phyloP scores from a whole-genome alignment of 192 early-diverging fungal genomes.

The Entomortierella chlamydospora region DNA sequence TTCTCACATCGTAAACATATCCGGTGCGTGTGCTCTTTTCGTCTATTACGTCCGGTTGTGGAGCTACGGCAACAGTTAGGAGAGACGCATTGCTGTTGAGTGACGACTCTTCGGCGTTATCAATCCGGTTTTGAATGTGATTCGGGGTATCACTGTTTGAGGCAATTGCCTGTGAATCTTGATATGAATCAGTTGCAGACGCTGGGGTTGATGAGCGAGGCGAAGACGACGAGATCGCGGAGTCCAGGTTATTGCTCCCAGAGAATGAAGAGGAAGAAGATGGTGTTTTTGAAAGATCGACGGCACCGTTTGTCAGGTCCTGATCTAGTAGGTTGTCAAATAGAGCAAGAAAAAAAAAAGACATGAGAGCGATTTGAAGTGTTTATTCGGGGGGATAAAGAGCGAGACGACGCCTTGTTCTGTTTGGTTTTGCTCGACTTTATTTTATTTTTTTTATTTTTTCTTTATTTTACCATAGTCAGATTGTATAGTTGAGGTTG shows the following conservation, averaged over 20 bases:
- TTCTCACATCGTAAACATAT: slow-evolving; percentile 51
- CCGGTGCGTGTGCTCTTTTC: slow-evolving; percentile 47
- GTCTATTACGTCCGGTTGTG: slow-evolving; percentile 34
- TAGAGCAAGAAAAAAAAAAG: too few species aligned
- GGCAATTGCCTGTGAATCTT: not conserved
- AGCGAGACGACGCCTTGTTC: too few species aligned
- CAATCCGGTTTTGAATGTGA: not conserved
- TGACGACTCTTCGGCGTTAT: not conserved
- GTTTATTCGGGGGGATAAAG: too few species aligned
- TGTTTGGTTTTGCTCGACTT: too few species aligned
- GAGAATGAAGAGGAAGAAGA: not conserved
- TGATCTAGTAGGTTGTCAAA: not conserved
- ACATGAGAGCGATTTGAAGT: too few species aligned
- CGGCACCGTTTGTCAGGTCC: not conserved
- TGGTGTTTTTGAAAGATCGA: not conserved
- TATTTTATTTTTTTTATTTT: too few species aligned
- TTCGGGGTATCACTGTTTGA: not conserved
- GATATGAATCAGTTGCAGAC: not conserved
- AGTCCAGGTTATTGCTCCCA: not conserved
- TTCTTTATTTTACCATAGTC: not conserved
- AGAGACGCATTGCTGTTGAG: not conserved
- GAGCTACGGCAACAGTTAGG: not conserved
- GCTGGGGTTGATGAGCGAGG: not conserved
- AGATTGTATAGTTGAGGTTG: not conserved
- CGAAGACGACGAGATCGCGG: not conserved